phyloP scores from a whole-genome alignment of 208 protist species.

The Trypanosoma rangeli region DNA sequence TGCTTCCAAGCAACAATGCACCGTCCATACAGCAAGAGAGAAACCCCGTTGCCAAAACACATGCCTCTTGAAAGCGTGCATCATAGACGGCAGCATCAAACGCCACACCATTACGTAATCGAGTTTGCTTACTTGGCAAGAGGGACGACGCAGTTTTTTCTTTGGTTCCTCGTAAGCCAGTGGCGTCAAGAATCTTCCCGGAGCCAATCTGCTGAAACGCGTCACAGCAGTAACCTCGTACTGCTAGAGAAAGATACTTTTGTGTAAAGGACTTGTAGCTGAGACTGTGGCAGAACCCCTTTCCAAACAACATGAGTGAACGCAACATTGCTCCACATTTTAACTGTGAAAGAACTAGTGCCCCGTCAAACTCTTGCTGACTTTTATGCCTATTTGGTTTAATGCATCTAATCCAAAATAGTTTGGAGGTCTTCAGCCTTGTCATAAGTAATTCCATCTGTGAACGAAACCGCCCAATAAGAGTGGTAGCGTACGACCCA shows the following conservation, averaged over 20 bases:
- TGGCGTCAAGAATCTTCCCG: background rate
- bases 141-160: background rate
- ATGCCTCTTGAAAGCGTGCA: conserved; percentile 21
- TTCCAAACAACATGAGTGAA: conserved; percentile 16
- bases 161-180: background rate
- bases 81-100: conserved; percentile 3
- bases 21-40: conserved; percentile 14
- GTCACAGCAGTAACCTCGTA: conserved; percentile 16
- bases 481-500: conserved; percentile 16
- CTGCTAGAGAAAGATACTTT: conserved; percentile 19
- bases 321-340: conserved; percentile 8
- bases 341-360: conserved; percentile 18
- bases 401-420: conserved; percentile 29
- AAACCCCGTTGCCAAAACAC: background rate
- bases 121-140: background rate
- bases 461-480: conserved; percentile 26
- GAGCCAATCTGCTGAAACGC: background rate
- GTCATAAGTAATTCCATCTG: conserved; percentile 25
- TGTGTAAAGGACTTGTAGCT: conserved; percentile 13
- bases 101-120: background rate
- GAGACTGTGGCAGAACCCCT: conserved; percentile 17
- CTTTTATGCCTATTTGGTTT: conserved; percentile 16
- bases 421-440: conserved; percentile 7
- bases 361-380: conserved; percentile 17
- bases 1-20: conserved; percentile 10